Evolutionary conservation across 129 eudicot species (phyloP).

Genomic region (Gnaphalium uliginosum): DNA sequence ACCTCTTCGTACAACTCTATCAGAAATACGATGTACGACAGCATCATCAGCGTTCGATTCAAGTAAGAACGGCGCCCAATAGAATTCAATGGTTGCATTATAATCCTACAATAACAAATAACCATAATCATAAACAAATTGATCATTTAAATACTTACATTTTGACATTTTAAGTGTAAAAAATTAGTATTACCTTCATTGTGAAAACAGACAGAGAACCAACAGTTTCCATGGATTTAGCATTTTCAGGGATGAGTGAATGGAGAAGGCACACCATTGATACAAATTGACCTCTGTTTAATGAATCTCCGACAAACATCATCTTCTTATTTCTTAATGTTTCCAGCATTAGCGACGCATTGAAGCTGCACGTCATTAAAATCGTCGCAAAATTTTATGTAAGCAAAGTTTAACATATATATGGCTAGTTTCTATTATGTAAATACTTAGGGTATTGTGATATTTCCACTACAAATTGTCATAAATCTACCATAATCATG

Average conservation of each 20-base stretch:
- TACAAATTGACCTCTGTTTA: conserved; percentile 84
- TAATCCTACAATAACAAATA: conserved; percentile 52
- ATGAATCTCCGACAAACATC: conserved; percentile 93
- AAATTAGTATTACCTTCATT: conserved; percentile 49
- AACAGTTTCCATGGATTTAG: conserved; percentile 72
- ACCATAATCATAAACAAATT: background rate
- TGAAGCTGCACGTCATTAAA: conserved; percentile 56
- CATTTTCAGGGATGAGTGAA: conserved; percentile 57
- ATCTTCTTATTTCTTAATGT: conserved; percentile 79
- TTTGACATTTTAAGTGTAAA: background rate
- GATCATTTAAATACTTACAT: background rate
- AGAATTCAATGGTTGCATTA: conserved; percentile 91
- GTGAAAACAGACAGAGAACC: conserved; percentile 74
- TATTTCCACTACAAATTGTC: no score
- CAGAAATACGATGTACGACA: conserved; percentile 63
- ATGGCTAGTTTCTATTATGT: no score
- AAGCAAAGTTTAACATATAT: background rate
- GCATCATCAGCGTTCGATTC: conserved; percentile 95
- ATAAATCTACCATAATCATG: no score
- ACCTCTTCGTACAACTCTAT: conserved; percentile 80
- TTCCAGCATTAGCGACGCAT: conserved; percentile 82
- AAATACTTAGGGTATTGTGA: no score
- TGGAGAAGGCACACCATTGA: conserved; percentile 94
- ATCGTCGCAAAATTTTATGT: background rate
- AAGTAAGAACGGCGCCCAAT: conserved; percentile 95